These are phyloP conservation scores for Zychaea mexicana DNA, from an alignment of 371 early-diverging fungal genomes.

Conservation along the genomic window DNA sequence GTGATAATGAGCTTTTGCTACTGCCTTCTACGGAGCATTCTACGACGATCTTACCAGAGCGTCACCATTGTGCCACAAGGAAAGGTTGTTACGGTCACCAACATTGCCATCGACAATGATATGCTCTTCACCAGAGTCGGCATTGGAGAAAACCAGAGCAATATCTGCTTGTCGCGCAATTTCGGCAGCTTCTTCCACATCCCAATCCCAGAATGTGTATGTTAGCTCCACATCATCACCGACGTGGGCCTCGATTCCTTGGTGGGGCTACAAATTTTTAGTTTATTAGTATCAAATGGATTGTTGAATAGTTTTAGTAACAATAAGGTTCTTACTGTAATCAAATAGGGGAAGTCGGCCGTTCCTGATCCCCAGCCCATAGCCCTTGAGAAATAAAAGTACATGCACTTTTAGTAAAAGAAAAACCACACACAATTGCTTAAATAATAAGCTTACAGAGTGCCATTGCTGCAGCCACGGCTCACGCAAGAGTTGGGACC, in stretches of 20 bases:
- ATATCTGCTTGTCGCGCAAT: slow-evolving; percentile 50
- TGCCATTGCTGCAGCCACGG: slow-evolving; percentile 41
- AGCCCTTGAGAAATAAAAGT: slow-evolving; percentile 18
- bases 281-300: background rate
- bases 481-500: slow-evolving; percentile 26
- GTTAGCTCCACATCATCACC: background rate
- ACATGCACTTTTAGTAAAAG: no score
- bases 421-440: background rate
- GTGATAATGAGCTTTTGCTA: no score
- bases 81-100: slow-evolving; percentile 62
- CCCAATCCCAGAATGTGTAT: slow-evolving; percentile 17
- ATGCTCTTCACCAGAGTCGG: slow-evolving; percentile 63
- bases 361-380: slow-evolving; percentile 71
- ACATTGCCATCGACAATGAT: slow-evolving; percentile 34
- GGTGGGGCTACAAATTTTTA: slow-evolving; percentile 18
- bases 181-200: slow-evolving; percentile 31
- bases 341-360: slow-evolving; percentile 57
- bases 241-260: slow-evolving; percentile 46
- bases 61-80: slow-evolving; percentile 63
- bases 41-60: slow-evolving; percentile 50
- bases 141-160: slow-evolving; percentile 59
- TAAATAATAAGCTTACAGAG: slow-evolving; percentile 6
- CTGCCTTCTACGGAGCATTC: no score
- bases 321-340: slow-evolving; percentile 34
- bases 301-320: background rate